Conservation (phyloP, 495 filamentous ascomycete species). For the Cenococcum geophilum region DNA sequence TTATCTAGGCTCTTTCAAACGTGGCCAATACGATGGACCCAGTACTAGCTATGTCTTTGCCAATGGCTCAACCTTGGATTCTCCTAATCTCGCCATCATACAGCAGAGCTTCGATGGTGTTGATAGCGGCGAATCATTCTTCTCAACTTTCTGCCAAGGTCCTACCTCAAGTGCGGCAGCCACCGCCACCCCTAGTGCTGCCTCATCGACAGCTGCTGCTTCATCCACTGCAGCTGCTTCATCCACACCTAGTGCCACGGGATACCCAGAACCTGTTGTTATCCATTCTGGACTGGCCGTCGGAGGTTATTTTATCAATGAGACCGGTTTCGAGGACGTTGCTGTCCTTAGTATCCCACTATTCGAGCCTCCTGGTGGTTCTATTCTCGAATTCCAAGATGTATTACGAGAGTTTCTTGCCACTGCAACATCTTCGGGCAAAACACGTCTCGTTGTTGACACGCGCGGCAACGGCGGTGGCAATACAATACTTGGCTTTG, state of each 20-base stretch:
- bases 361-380: slow-evolving; percentile 14
- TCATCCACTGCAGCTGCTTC: not conserved
- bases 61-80: slow-evolving; percentile 38
- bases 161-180: slow-evolving; percentile 4
- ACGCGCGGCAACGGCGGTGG: slow-evolving; percentile 28
- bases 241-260: slow-evolving; percentile 10
- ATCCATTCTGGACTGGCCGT: slow-evolving; percentile 14
- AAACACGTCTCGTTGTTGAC: slow-evolving; percentile 30
- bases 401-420: slow-evolving; percentile 19
- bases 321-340: slow-evolving; percentile 28
- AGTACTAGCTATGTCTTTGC: slow-evolving; percentile 42
- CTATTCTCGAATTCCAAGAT: slow-evolving; percentile 23
- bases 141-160: slow-evolving; percentile 20
- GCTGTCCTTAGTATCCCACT: slow-evolving; percentile 29
- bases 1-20: slow-evolving; percentile 3
- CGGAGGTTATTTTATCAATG: slow-evolving; percentile 29
- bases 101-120: slow-evolving; percentile 22
- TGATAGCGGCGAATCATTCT: slow-evolving; percentile 20
- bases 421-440: slow-evolving; percentile 13
- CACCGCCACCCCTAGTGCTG: slow-evolving; percentile 7
- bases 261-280: slow-evolving; percentile 20
- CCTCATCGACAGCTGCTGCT: not conserved
- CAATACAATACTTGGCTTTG: slow-evolving; percentile 22
- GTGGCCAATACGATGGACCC: slow-evolving; percentile 28
- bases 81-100: slow-evolving; percentile 40